Evolutionary conservation across 2,329 filamentous ascomycete genomes (phyloP).

Genomic region (Thielaviopsis cerberus): DNA sequence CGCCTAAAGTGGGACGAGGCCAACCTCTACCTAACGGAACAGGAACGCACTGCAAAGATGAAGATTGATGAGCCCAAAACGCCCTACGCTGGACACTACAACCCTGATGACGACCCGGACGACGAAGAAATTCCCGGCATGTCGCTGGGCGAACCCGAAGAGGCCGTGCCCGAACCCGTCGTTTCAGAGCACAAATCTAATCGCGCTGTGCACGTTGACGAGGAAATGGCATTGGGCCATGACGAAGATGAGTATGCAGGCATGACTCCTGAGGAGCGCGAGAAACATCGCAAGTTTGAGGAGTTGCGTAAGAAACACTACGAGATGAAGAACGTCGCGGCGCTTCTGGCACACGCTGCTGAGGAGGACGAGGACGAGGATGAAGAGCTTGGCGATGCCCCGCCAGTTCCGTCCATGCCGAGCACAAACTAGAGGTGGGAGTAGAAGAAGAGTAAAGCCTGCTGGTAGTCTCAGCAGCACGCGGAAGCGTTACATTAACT

Average conservation of each 20-base stretch:
- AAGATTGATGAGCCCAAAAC: slow-evolving; percentile 99
- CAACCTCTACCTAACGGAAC: slow-evolving; percentile 90
- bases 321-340: slow-evolving; percentile 91
- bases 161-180: slow-evolving; percentile 36
- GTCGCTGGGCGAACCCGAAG: slow-evolving; percentile 82
- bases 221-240: slow-evolving; percentile 33
- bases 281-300: slow-evolving; percentile 88
- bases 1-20: slow-evolving; percentile 97
- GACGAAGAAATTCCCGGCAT: slow-evolving; percentile 86
- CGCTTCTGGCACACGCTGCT: slow-evolving; percentile 61
- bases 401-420: slow-evolving; percentile 28
- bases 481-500: neutral
- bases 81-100: slow-evolving; percentile 81
- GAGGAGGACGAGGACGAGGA: slow-evolving; percentile 45
- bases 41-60: slow-evolving; percentile 89
- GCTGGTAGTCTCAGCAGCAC: slow-evolving; percentile 5
- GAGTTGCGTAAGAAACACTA: slow-evolving; percentile 89
- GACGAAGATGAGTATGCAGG: slow-evolving; percentile 36
- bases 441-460: slow-evolving; percentile 5
- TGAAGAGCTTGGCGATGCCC: slow-evolving; percentile 32
- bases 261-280: slow-evolving; percentile 52
- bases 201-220: slow-evolving; percentile 54
- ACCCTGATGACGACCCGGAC: slow-evolving; percentile 71
- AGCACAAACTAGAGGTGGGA: slow-evolving; percentile 5
- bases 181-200: slow-evolving; percentile 30